Evolutionary conservation across 805 yeast genomes (phyloP).

Genomic region (Debaryomyces prosopidis): DNA sequence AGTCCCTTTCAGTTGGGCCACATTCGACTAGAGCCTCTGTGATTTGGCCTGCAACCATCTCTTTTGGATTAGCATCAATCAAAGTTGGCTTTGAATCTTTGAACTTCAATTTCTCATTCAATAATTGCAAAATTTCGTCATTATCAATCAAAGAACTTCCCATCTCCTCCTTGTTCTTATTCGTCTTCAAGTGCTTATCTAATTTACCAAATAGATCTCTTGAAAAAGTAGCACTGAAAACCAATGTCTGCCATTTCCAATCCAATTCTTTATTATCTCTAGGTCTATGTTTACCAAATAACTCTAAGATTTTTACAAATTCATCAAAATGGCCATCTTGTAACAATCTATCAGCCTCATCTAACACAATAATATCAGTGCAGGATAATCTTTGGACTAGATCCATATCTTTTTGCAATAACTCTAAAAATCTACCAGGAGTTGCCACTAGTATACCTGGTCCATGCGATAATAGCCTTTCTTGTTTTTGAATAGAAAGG

Average conservation of each 20-base stretch:
- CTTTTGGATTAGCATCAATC: conserved; percentile 85
- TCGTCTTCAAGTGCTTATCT: conserved; percentile 33
- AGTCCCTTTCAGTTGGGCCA: conserved; percentile 84
- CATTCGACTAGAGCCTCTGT: conserved; percentile 91
- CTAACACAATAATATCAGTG: conserved; percentile 64
- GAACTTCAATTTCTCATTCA: conserved; percentile 72
- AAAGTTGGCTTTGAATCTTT: conserved; percentile 64
- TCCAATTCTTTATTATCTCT: conserved; percentile 26
- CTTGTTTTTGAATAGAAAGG: conserved; percentile 89
- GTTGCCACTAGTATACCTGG: conserved; percentile 90
- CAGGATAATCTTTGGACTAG: conserved; percentile 41
- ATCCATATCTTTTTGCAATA: conserved; percentile 62
- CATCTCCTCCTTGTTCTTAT: conserved; percentile 19
- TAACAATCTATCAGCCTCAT: conserved; percentile 93
- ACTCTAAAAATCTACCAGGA: conserved; percentile 89
- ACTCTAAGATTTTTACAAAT: conserved; percentile 71
- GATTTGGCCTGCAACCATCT: conserved; percentile 70
- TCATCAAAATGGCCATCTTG: conserved; percentile 98
- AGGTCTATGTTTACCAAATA: conserved; percentile 54
- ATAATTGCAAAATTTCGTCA: conserved; percentile 63
- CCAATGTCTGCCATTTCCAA: conserved; percentile 74
- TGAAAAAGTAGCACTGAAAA: conserved; percentile 94
- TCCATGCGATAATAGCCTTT: conserved; percentile 67
- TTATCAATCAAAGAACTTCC: conserved; percentile 41
- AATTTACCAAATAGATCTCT: conserved; percentile 78